Conservation (phyloP, 2,329 filamentous ascomycete species). For the Colletotrichum echinochloae region DNA sequence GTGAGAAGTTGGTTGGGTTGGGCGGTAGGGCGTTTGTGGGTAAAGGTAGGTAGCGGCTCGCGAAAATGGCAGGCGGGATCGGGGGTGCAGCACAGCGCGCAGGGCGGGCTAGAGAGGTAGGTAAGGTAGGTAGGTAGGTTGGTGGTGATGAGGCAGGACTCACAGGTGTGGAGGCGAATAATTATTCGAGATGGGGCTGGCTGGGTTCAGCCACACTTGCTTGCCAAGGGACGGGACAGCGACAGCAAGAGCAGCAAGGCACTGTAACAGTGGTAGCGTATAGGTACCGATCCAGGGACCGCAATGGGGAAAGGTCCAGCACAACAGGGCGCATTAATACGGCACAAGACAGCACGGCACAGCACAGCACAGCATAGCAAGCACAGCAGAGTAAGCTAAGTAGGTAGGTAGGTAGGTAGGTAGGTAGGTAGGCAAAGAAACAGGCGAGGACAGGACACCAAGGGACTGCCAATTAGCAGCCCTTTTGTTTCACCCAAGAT, state of each 20-base stretch:
- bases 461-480: background rate
- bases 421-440: no score
- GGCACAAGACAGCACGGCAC: background rate
- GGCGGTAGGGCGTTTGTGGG: slow-evolving; percentile 30
- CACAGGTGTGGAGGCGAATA: slow-evolving; percentile 41
- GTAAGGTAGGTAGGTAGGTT: slow-evolving; percentile 6
- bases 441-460: background rate
- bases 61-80: slow-evolving; percentile 37
- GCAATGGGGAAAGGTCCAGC: no score
- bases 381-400: background rate
- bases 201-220: slow-evolving; percentile 31
- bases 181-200: slow-evolving; percentile 39
- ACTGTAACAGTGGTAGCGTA: background rate
- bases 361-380: background rate
- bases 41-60: slow-evolving; percentile 31
- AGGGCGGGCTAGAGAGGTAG: slow-evolving; percentile 30
- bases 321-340: no score
- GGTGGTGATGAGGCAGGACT: slow-evolving; percentile 39
- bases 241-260: background rate
- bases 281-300: no score
- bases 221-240: slow-evolving; percentile 35
- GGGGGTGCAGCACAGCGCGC: slow-evolving; percentile 28
- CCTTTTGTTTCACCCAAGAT: background rate
- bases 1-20: slow-evolving; percentile 22
- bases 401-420: no score